These are phyloP conservation scores for Rhizopogon vinicolor DNA, from an alignment of 768 basidiomycete genomes.

Conservation along the genomic window DNA sequence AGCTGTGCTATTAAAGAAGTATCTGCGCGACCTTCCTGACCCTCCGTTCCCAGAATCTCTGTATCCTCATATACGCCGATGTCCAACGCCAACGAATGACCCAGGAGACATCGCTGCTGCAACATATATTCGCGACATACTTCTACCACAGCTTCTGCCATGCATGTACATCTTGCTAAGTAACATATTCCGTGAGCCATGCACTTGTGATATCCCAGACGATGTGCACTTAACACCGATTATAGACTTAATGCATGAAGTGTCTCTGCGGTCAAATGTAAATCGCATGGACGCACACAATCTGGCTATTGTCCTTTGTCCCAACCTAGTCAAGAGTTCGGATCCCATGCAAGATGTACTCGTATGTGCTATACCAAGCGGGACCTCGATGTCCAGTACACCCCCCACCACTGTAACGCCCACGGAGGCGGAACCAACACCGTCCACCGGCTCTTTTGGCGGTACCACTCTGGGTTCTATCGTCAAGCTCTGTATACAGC, in stretches of 20 bases:
- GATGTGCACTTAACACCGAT: neutral
- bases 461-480: slow-evolving; percentile 66
- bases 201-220: neutral
- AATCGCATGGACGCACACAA: slow-evolving; percentile 86
- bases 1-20: slow-evolving; percentile 84
- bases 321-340: slow-evolving; percentile 71
- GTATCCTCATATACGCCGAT: slow-evolving; percentile 62
- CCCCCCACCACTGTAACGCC: slow-evolving; percentile 9
- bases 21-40: slow-evolving; percentile 72
- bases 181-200: slow-evolving; percentile 54
- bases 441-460: slow-evolving; percentile 29
- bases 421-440: slow-evolving; percentile 7
- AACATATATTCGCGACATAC: slow-evolving; percentile 60
- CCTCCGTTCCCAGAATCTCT: slow-evolving; percentile 72
- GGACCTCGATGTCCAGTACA: slow-evolving; percentile 32
- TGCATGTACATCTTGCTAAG: slow-evolving; percentile 74
- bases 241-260: slow-evolving; percentile 75
- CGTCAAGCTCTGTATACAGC: slow-evolving; percentile 73
- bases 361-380: slow-evolving; percentile 63
- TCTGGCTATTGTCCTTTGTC: slow-evolving; percentile 72
- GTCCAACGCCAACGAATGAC: slow-evolving; percentile 54
- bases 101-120: slow-evolving; percentile 54
- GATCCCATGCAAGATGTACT: slow-evolving; percentile 68
- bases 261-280: slow-evolving; percentile 57
- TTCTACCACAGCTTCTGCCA: slow-evolving; percentile 64